Evolutionary conservation across 1,139 yeast species (phyloP), one percentile per base, ranked within the genome.

Genomic region (Sugiyamaella castrensis): DNA sequence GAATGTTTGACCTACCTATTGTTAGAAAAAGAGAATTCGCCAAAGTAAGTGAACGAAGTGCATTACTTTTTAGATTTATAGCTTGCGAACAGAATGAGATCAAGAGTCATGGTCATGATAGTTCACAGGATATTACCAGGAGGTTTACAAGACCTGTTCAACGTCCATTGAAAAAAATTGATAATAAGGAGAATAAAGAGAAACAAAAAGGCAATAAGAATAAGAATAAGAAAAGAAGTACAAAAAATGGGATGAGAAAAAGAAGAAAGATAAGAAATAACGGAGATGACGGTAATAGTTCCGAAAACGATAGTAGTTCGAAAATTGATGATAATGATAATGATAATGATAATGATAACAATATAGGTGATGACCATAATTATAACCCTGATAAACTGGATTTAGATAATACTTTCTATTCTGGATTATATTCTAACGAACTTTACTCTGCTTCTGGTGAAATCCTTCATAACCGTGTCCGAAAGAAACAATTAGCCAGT

Each of bases 1-100:
- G 26, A 19, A 47, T 47, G 51, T 47, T 47, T 31, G 42, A 47
- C 30, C 26, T 38, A 12, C 51, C 48, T 4, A 15, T 38, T 4
- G 10, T 38, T 29, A 27, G 42, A 8, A 13, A 26, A 8, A 10
- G 30, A 34, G 26, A 39, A 15, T n/a, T 10, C 13, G 13, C 27
- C 2, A 39, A 13, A 32, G n/a, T 27, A 1, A 13, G 26, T 15
- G 36, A 30, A 8, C 27, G 28, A 15, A 28, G 15, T 28, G 26
- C 29, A 7, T 26, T 48, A 13, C 13, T 12, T 26, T 36, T 35
- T 5, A 35, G 35, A 31, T 45, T 40, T 37, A 36, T 45, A 26
- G 27, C 33, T 27, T 40, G 35, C 10, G 46, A 42, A 24, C 46
- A 42, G 31, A 10, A 33, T 7, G 48, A 39, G 30, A 34, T 35